Percentiles rank a stretch among this genome's conserved stretches.
phyloP scores from a whole-genome alignment of 257 asterid species.

The Primulina huaijiensis region DNA sequence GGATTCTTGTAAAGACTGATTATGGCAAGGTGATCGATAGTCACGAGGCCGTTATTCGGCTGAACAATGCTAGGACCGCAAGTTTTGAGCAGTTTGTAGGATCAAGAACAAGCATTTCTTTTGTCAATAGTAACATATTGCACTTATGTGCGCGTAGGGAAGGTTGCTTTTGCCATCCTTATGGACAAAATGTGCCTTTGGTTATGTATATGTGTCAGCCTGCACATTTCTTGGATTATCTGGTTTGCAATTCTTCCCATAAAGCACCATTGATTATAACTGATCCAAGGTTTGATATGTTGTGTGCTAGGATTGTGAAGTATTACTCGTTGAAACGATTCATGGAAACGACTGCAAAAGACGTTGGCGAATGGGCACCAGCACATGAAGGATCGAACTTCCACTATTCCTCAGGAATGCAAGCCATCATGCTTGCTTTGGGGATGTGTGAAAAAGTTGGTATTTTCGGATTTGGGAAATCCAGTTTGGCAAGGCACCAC shows the following conservation, averaged over 20 bases:
- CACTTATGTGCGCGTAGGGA: slow-evolving; percentile 73
- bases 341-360: slow-evolving; percentile 45
- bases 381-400: slow-evolving; percentile 68
- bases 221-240: slow-evolving; percentile 75
- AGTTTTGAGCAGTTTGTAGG: slow-evolving; percentile 71
- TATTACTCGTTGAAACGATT: slow-evolving; percentile 75
- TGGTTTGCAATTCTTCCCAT: slow-evolving; percentile 76
- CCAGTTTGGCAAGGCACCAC: slow-evolving; percentile 67
- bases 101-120: slow-evolving; percentile 65
- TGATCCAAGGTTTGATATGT: slow-evolving; percentile 65
- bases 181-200: slow-evolving; percentile 65
- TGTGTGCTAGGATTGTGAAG: slow-evolving; percentile 75
- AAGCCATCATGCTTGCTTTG: slow-evolving; percentile 80
- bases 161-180: slow-evolving; percentile 91
- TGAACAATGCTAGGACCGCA: slow-evolving; percentile 70
- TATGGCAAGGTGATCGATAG: slow-evolving; percentile 63
- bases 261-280: slow-evolving; percentile 64
- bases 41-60: slow-evolving; percentile 73
- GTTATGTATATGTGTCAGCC: slow-evolving; percentile 88
- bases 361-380: slow-evolving; percentile 56
- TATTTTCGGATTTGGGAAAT: slow-evolving; percentile 83
- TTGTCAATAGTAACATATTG: slow-evolving; percentile 82
- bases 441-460: slow-evolving; percentile 88
- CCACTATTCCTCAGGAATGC: slow-evolving; percentile 96
- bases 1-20: slow-evolving; percentile 56